A percentile compares a stretch with the other conserved stretches of the same genome.
These are phyloP conservation scores for Tetrahymena borealis DNA, from an alignment of 73 alveolate species.

Conservation along the genomic window DNA sequence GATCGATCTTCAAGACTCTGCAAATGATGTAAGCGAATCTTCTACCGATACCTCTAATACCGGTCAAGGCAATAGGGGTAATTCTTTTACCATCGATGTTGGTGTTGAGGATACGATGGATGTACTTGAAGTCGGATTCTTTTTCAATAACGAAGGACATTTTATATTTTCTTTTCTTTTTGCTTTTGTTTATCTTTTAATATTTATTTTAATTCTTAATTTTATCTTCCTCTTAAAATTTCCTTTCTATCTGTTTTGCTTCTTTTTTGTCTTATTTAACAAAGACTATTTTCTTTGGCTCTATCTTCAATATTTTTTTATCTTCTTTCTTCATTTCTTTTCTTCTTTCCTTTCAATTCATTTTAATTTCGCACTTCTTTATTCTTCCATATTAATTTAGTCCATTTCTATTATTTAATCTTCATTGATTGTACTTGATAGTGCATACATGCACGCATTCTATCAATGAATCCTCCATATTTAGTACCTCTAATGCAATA, in stretches of 20 bases:
- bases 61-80: conserved; percentile 93
- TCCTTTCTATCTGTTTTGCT: background rate
- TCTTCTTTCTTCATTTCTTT: background rate
- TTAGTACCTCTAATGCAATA: no score
- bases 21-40: conserved; percentile 88
- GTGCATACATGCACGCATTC: no score
- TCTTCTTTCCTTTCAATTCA: background rate
- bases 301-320: background rate
- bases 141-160: conserved; percentile 55
- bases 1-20: conserved; percentile 73
- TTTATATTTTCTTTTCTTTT: background rate
- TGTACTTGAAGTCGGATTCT: conserved; percentile 85
- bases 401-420: no score
- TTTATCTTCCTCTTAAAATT: background rate
- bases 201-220: background rate
- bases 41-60: conserved; percentile 97
- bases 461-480: no score
- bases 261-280: background rate
- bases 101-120: conserved; percentile 97
- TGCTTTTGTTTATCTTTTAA: background rate
- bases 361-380: background rate
- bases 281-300: conserved; percentile 1
- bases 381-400: background rate
- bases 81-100: conserved; percentile 97
- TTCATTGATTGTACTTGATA: no score